Evolutionary conservation across 768 basidiomycete genomes (phyloP).

Genomic region (Tulasnella sp.): DNA sequence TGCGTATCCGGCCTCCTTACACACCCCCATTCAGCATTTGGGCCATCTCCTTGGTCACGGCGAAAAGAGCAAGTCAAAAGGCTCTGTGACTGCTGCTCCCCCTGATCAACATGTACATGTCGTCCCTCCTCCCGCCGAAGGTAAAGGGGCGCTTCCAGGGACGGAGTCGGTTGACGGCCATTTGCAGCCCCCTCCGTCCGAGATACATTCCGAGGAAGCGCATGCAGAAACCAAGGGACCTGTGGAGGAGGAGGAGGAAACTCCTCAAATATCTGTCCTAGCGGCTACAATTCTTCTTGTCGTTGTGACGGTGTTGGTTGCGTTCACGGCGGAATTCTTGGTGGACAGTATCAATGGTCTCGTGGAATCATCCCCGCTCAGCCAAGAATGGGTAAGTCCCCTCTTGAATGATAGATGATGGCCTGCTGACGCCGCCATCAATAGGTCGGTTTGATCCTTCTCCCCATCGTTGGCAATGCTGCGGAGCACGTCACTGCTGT

Average conservation of each 20-base stretch:
- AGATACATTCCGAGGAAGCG: constrained; percentile 10
- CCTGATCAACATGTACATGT: neutral
- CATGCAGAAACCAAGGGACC: constrained; percentile 19
- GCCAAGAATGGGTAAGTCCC: constrained; percentile 44
- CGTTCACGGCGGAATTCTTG: constrained; percentile 52
- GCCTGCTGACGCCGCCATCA: neutral
- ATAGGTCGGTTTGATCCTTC: constrained; percentile 66
- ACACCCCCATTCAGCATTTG: too few relatives aligned
- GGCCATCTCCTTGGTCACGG: neutral
- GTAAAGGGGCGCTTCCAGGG: neutral
- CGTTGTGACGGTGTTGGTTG: constrained; percentile 48
- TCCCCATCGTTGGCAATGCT: constrained; percentile 87
- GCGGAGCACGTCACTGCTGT: constrained; percentile 90
- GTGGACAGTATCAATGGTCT: constrained; percentile 75
- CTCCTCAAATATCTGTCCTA: constrained; percentile 42
- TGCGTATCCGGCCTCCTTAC: neutral
- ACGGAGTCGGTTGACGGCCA: neutral
- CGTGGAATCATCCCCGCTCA: constrained; percentile 35
- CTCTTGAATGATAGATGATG: neutral
- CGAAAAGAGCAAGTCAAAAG: neutral
- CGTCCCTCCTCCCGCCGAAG: neutral
- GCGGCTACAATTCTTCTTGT: constrained; percentile 45
- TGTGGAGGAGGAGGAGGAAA: constrained; percentile 35
- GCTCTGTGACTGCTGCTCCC: neutral
- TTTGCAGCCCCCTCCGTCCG: neutral